A percentile compares a stretch with the other conserved stretches of the same genome.
These are phyloP conservation scores for Hypomyces rosellus DNA, from an alignment of 2,329 filamentous ascomycete species.

Conservation along the genomic window DNA sequence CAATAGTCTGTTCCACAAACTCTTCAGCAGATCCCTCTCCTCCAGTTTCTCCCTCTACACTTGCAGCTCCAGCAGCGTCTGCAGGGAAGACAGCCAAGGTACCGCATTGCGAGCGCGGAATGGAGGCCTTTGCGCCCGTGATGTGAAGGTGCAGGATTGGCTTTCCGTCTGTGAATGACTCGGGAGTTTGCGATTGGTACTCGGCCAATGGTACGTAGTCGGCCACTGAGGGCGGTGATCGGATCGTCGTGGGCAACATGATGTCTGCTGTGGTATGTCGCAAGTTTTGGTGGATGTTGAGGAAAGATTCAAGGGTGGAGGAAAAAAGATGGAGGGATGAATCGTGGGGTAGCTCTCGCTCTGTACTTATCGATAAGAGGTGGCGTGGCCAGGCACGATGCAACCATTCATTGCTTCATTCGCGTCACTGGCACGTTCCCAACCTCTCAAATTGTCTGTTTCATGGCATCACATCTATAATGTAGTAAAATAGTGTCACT, in stretches of 20 bases:
- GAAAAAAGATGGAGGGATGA: background rate
- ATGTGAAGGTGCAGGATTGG: conserved; percentile 64
- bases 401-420: no score
- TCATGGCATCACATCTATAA: no score
- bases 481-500: no score
- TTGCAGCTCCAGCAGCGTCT: conserved; percentile 27
- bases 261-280: background rate
- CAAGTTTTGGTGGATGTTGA: background rate
- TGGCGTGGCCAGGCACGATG: conserved; percentile 11
- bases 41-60: conserved; percentile 23
- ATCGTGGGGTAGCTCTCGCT: conserved; percentile 12
- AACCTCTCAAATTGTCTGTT: no score
- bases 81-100: conserved; percentile 48
- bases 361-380: conserved; percentile 11
- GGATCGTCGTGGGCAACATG: conserved; percentile 49
- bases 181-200: conserved; percentile 66
- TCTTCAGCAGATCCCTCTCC: conserved; percentile 23
- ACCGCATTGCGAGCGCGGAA: conserved; percentile 48
- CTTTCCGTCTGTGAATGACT: conserved; percentile 64
- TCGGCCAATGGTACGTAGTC: conserved; percentile 61
- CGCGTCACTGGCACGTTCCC: no score
- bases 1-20: conserved; percentile 41
- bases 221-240: conserved; percentile 46
- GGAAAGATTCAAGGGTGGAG: background rate
- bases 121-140: conserved; percentile 49